phyloP scores from a whole-genome alignment of 179 eudicot species.

The Beta lomatogona region DNA sequence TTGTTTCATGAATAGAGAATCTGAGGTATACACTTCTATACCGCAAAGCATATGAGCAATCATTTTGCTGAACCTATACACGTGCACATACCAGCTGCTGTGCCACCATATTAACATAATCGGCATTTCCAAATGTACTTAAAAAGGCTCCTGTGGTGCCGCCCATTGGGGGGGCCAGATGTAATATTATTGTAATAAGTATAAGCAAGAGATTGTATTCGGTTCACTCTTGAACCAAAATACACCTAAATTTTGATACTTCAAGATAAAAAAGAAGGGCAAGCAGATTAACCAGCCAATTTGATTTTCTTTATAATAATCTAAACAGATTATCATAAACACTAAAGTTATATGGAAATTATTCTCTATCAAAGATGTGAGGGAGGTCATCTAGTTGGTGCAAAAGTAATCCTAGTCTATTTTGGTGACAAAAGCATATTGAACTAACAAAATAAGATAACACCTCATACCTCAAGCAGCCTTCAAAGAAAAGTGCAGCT shows the following conservation, averaged over 20 bases:
- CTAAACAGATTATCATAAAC: neutral
- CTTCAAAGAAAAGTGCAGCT: conserved; percentile 89
- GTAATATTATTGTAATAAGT: no score
- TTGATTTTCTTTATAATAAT: no score
- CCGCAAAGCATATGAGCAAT: neutral
- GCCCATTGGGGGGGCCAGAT: no score
- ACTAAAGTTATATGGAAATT: neutral
- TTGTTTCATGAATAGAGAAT: neutral
- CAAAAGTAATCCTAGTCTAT: neutral
- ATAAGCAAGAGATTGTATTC: no score
- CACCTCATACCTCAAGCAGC: conserved; percentile 77
- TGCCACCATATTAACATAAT: no score
- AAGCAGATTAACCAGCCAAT: no score
- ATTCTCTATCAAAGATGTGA: neutral
- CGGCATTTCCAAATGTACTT: no score
- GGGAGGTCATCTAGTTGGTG: neutral
- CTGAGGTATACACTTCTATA: neutral
- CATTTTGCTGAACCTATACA: neutral
- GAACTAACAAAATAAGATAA: neutral
- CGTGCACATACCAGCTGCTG: no score
- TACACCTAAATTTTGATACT: no score
- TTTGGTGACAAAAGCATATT: neutral
- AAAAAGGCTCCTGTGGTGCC: no score
- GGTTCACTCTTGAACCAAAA: no score
- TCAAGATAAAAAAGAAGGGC: no score